Conservation (phyloP, 495 filamentous ascomycete species). For the Tuber microsphaerosporum region DNA sequence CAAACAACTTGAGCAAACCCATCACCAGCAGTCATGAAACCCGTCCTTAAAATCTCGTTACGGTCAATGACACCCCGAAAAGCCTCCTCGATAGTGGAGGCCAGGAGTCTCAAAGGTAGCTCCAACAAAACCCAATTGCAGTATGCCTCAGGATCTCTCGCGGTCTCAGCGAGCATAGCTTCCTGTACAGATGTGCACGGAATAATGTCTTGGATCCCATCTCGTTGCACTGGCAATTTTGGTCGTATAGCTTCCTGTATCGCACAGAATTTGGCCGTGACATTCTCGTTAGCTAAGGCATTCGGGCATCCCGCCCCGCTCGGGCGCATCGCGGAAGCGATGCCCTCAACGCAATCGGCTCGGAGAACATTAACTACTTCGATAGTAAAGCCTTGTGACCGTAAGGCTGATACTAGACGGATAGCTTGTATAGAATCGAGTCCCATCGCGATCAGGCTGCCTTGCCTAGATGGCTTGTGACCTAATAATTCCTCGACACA, state of each 20-base stretch:
- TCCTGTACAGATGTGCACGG: constrained; percentile 63
- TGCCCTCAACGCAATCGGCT: constrained; percentile 45
- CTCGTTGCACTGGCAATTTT: constrained; percentile 8
- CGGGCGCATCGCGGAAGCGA: constrained; percentile 9
- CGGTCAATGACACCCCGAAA: constrained; percentile 48
- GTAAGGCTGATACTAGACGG: constrained; percentile 54
- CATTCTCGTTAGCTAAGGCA: neutral
- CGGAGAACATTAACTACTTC: constrained; percentile 54
- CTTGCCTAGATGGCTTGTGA: constrained; percentile 41
- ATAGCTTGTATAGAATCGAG: constrained; percentile 71
- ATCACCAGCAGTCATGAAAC: constrained; percentile 53
- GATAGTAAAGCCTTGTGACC: constrained; percentile 49
- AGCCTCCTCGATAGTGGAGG: constrained; percentile 44
- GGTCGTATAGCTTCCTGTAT: constrained; percentile 11
- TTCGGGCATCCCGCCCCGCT: neutral
- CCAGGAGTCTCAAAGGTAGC: constrained; percentile 42
- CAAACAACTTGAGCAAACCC: constrained; percentile 60
- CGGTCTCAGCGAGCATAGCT: constrained; percentile 70
- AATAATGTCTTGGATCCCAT: constrained; percentile 50
- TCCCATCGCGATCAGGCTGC: constrained; percentile 51
- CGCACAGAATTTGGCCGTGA: constrained; percentile 9
- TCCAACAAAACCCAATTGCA: constrained; percentile 66
- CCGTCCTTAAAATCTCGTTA: constrained; percentile 64
- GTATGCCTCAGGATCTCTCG: constrained; percentile 52
- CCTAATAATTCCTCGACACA: constrained; percentile 49